Conservation (phyloP, 2,329 filamentous ascomycete species). For the Talaromyces pinophilus region DNA sequence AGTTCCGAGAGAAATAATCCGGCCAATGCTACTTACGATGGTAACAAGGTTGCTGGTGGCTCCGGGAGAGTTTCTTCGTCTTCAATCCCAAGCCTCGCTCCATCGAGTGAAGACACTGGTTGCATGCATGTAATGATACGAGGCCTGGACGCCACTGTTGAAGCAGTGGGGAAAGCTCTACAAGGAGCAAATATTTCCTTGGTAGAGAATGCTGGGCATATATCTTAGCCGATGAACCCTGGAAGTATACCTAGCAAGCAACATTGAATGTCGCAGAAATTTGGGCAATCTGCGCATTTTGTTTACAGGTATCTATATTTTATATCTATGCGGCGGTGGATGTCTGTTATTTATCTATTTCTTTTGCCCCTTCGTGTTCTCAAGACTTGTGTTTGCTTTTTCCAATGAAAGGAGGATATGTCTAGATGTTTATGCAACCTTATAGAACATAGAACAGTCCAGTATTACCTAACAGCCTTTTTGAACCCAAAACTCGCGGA, state of each 20-base stretch:
- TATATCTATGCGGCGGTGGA: neutral
- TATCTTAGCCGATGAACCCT: neutral
- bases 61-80: neutral
- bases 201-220: neutral
- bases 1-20: neutral
- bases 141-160: neutral
- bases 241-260: neutral
- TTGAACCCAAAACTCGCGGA: neutral
- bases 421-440: neutral
- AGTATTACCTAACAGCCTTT: neutral
- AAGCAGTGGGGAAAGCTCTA: neutral
- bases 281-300: neutral
- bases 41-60: neutral
- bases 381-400: neutral
- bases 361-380: neutral
- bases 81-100: neutral
- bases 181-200: neutral
- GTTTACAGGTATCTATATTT: neutral
- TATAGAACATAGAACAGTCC: neutral
- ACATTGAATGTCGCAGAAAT: neutral
- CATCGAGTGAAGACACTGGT: neutral
- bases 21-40: neutral
- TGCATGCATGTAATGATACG: conserved; percentile 2
- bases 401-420: neutral
- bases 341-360: neutral